A percentile compares a stretch with the other conserved stretches of the same genome.
phyloP scores from a whole-genome alignment of 2,329 filamentous ascomycete genomes.

The Chrysosporium queenslandicum region DNA sequence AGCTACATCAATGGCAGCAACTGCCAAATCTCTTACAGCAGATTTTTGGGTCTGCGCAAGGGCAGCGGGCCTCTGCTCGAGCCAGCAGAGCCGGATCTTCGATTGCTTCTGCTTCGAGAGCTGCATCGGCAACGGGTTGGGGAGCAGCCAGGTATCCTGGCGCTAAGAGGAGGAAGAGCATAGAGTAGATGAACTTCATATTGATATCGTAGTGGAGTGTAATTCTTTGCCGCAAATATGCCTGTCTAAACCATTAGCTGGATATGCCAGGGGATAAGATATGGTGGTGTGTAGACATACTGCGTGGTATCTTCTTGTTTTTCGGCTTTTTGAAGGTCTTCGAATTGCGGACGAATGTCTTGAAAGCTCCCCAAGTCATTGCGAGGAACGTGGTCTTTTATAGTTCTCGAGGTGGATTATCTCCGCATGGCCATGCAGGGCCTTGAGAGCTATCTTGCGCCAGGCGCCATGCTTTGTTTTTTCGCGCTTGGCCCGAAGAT shows the following conservation, averaged over 20 bases:
- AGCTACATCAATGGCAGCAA: too few species aligned
- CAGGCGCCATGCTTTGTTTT: background rate
- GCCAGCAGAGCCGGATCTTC: background rate
- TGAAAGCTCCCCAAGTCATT: background rate
- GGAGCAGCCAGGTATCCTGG: slow-evolving; percentile 1
- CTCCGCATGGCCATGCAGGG: background rate
- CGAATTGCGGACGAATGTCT: background rate
- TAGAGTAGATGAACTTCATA: slow-evolving; percentile 3
- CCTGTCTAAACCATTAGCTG: too few species aligned
- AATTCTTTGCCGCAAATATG: background rate
- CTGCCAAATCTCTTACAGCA: background rate
- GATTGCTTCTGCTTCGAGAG: background rate
- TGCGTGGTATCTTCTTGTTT: background rate
- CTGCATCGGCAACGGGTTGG: background rate
- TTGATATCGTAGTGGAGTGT: background rate
- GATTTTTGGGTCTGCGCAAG: background rate
- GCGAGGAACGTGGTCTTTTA: background rate
- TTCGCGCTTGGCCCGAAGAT: background rate
- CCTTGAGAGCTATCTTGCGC: background rate
- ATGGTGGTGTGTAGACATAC: too few species aligned
- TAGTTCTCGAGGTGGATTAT: background rate
- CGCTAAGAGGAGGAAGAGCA: background rate
- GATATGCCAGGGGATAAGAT: too few species aligned
- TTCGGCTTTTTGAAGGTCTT: background rate
- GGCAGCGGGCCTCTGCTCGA: background rate